Percentiles rank a stretch among this genome's conserved stretches.
phyloP scores from a whole-genome alignment of 495 filamentous ascomycete species.

The Hypoxylon trugodes region DNA sequence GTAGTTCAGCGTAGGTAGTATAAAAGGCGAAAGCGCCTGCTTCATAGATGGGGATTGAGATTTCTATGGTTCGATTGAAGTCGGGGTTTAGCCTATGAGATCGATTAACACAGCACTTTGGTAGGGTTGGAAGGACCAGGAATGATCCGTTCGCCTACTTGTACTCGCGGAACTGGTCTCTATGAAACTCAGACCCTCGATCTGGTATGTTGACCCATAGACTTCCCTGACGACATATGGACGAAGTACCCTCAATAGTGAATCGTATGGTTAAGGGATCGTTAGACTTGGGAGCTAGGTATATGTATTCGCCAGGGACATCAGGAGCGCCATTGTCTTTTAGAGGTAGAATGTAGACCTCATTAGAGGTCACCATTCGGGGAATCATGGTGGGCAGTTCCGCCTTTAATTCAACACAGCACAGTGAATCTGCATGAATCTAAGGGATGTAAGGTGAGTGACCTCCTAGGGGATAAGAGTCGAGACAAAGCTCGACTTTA shows the following conservation, averaged over 20 bases:
- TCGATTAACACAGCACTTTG: conserved; percentile 38
- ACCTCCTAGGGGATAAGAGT: too few species aligned
- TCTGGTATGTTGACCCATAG: conserved; percentile 95
- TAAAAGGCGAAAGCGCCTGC: conserved; percentile 98
- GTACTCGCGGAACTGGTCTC: conserved; percentile 82
- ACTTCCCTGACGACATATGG: conserved; percentile 91
- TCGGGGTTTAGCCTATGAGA: conserved; percentile 77
- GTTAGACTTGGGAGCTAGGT: conserved; percentile 77
- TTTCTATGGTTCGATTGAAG: conserved; percentile 90
- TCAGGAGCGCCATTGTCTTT: conserved; percentile 93
- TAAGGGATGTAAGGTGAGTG: too few species aligned
- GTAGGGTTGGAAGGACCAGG: neutral
- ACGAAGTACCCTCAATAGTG: conserved; percentile 93
- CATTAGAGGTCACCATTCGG: conserved; percentile 62
- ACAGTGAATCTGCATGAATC: too few species aligned
- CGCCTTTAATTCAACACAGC: neutral
- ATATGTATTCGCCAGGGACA: conserved; percentile 88
- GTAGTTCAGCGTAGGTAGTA: conserved; percentile 88
- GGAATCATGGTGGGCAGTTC: conserved; percentile 53
- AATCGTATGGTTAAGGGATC: conserved; percentile 84
- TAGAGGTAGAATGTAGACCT: conserved; percentile 87
- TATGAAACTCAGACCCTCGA: conserved; percentile 73
- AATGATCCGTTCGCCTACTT: conserved; percentile 66
- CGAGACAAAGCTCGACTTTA: too few species aligned
- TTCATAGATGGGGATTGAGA: conserved; percentile 81